Evolutionary conservation across 2,329 filamentous ascomycete genomes (phyloP), one percentile per base, ranked within the genome.

Genomic region (Neoascochyta sp.): DNA sequence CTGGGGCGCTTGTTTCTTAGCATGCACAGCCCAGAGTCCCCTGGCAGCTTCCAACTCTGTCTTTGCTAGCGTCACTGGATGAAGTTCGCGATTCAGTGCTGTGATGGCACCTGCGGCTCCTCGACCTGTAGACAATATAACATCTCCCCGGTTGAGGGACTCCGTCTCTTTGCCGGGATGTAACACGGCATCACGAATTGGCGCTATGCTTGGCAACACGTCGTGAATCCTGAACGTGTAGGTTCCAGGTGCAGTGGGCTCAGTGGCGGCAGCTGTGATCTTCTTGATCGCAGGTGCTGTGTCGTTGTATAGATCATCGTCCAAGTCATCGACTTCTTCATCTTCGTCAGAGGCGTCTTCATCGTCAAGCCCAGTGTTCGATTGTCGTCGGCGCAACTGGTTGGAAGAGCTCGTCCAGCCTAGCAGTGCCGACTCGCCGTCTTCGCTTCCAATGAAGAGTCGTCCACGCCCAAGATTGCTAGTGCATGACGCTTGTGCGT

Each of bases 361-460:
- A 22, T 69, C 50, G 68, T 79, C 50, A 70, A 76, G 67, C 27
- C 81, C 80, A 4, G 75, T 59, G 22, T 80, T 75, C 14, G 75
- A 72, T 45, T 80, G 80, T 45, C 77, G 83, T 47, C 80, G 81
- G 11, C 45, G 43, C 3, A 70, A 47, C 38, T 79, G 75, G 8
- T 68, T 65, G 31, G 80, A 74, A 45, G 81, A 83, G 41, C 52
- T 53, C 20, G 76, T 79, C 83, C 88, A 95, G 13, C 85, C 82
- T 15, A 98, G 59, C 4, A 98, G 72, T 2, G 86, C 61, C 0
- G 90, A 93, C 46, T 96, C 86, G 7, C 80, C 76, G 32, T 82
- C 77, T 54, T 94, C 86, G 51, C 86, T 94, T 9, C 90, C 92
- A 14, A 94, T 64, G 54, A 98, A 98, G 17, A 96, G 57, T 11